Evolutionary conservation across 2,329 filamentous ascomycete genomes (phyloP), one percentile per base, ranked within the genome.

Genomic region (Cladosporium cucumerinum): DNA sequence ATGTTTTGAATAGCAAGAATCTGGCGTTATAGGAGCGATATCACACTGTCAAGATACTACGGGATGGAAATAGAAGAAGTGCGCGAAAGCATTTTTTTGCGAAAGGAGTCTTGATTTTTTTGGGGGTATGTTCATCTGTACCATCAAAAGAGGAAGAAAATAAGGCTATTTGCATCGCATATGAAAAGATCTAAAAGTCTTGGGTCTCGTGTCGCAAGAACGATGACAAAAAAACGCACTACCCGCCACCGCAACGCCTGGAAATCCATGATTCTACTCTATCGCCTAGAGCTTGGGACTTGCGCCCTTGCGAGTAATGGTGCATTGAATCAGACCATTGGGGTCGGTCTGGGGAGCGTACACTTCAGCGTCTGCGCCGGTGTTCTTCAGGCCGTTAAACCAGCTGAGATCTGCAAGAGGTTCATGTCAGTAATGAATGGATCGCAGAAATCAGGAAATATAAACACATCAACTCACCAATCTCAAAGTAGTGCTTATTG

Each of bases 401-500:
- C 95, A 99, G 80, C 90, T 94, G 75, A 99, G 81, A 76, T 98
- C 94, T 94, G 74, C 4, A 30, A 30, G 32, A 16, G 25, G 12
- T 28, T 39, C 28, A 11, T 18, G 34, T 32, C 12, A 54, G 51
- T 2, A 32, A 54, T 4, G 2, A 10, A 30, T 30, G n/a, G 16
- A n/a, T 21, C 18, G 14, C 30, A 32, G 14, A 3, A 11, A n/a
- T 11, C 18, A 54, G 6, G n/a, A 18, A 5, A n/a, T n/a, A 28
- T 25, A 30, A 14, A 28, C 21, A 30, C 25, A 18, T 46, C 26
- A 65, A 82, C 89, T 81, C 81, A 92, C 88, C 90, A 78, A 98
- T 89, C 80, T 98, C 94, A 75, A 98, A 98, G 82, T 97, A 98
- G 81, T 99, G 95, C 83, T 97, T 98, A 84, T 99, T 99, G 12